Base-by-base conservation (phyloP, 345 rosid species). In the Laguncularia racemosa region DNA sequence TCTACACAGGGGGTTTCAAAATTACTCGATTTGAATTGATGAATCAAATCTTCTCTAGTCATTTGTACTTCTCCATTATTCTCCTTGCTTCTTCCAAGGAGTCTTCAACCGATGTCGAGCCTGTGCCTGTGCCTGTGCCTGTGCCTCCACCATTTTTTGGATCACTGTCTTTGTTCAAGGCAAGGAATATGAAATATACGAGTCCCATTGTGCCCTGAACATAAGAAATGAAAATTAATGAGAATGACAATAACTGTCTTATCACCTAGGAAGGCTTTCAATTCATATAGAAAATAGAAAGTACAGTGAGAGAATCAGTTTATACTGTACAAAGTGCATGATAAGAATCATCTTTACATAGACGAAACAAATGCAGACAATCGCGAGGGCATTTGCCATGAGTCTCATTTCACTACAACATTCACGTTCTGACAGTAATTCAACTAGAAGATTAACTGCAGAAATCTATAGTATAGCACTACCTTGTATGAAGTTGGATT, bases 61-160 rank as follows among this genome's bases (percentile, higher is more conserved):
- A 84, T 76, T 92, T 92, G 84, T 89, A 92, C 76, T 86, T 92
- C 15, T 89, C 95, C 97, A 89, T 89, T 66, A 92, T 92, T 76
- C 80, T 83, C 60, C 83, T 81, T 58, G 97, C 97, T 85, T 92
- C 99, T 73, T 82, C 85, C 15, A 74, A 45, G 2, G 85, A 58
- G 38, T 83, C 85, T 16, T 87, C 85, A 8, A 68, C 64, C 52
- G 79, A 72, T 71, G 85, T 60, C 57, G 52, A 7, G 20, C 57
- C 23, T 9, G 44, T 50, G 16, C 61, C 59, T 20, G 40, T 33
- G 40, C 61, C 60, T 16, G 23, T 58, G 14, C 71, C 16, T 21
- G 48, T 21, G 5, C 75, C 78, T 13, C 81, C 61, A 28, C 77
- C 79, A 21, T 72, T 79, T 67, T 62, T 78, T 2, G 88, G 78